These are phyloP conservation scores for Rhodosporidiobolus sp. DNA, from an alignment of 768 basidiomycete genomes.

Conservation along the genomic window DNA sequence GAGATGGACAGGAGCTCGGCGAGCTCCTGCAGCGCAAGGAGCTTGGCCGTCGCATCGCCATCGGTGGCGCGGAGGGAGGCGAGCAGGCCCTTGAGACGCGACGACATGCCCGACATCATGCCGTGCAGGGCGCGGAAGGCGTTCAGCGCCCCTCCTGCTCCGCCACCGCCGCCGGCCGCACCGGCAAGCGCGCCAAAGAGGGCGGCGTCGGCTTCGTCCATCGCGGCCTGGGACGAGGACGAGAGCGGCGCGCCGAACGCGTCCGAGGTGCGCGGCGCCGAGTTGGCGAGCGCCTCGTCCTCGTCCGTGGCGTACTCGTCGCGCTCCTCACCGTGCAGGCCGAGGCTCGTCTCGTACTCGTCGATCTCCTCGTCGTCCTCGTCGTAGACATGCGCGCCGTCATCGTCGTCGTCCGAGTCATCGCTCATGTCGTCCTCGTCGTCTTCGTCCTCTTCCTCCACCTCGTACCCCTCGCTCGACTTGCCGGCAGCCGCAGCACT, in stretches of 20 bases:
- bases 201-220: constrained; percentile 21
- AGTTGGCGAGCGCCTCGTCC: not conserved
- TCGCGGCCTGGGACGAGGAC: constrained; percentile 1
- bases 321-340: constrained; percentile 29
- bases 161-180: constrained; percentile 24
- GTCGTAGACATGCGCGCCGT: constrained; percentile 5
- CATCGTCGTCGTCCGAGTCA: constrained; percentile 15
- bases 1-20: constrained; percentile 92
- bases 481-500: not conserved
- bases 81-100: constrained; percentile 83
- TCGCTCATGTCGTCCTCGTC: constrained; percentile 14
- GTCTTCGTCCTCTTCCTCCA: constrained; percentile 9
- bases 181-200: constrained; percentile 24
- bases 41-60: constrained; percentile 77
- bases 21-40: constrained; percentile 87
- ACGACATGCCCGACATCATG: constrained; percentile 76
- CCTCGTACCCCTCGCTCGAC: not conserved
- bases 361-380: constrained; percentile 37
- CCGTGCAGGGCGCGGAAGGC: constrained; percentile 46
- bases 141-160: not conserved
- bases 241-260: constrained; percentile 20
- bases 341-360: constrained; percentile 31
- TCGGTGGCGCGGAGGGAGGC: constrained; percentile 74
- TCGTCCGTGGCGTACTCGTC: constrained; percentile 28
- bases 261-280: constrained; percentile 25